These are phyloP conservation scores for Rutidosis leptorrhynchoides DNA, from an alignment of 129 eudicot genomes.

Conservation along the genomic window DNA sequence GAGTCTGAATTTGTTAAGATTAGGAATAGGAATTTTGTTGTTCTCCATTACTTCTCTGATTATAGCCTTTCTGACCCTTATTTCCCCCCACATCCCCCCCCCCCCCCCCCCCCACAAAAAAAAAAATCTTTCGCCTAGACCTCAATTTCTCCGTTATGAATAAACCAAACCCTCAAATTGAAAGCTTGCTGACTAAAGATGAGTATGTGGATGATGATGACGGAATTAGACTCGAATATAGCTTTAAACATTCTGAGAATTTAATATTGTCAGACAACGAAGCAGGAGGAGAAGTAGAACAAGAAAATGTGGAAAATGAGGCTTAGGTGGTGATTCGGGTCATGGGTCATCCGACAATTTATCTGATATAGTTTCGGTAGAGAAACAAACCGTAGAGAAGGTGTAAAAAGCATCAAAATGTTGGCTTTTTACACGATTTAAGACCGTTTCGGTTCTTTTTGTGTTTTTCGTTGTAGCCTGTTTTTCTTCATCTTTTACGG, in stretches of 20 bases:
- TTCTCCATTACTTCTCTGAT: constrained; percentile 38
- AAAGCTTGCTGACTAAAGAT: constrained; percentile 38
- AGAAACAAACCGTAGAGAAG: constrained; percentile 29
- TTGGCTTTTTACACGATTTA: constrained; percentile 31
- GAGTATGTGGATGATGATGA: constrained; percentile 36
- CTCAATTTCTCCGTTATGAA: constrained; percentile 78
- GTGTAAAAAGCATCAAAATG: constrained; percentile 23
- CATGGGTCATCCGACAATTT: too few species aligned
- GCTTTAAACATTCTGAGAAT: constrained; percentile 39
- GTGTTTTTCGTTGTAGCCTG: constrained; percentile 46
- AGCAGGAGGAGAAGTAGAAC: too few species aligned
- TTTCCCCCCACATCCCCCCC: constrained; percentile 82
- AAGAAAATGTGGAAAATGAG: too few species aligned
- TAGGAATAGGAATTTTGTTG: constrained; percentile 24
- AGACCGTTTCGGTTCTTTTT: constrained; percentile 40
- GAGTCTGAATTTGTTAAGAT: constrained; percentile 21
- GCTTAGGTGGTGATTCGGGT: too few species aligned
- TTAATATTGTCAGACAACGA: constrained; percentile 46
- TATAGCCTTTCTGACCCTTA: constrained; percentile 63
- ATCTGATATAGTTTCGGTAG: constrained; percentile 25
- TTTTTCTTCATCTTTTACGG: constrained; percentile 33
- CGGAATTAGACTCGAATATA: constrained; percentile 40
- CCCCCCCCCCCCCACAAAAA: too few species aligned
- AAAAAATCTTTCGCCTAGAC: constrained; percentile 81
- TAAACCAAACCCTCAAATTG: constrained; percentile 66